phyloP scores from a whole-genome alignment of 164 flowering plant genomes.

The grape (Vitis vinifera) region DNA sequence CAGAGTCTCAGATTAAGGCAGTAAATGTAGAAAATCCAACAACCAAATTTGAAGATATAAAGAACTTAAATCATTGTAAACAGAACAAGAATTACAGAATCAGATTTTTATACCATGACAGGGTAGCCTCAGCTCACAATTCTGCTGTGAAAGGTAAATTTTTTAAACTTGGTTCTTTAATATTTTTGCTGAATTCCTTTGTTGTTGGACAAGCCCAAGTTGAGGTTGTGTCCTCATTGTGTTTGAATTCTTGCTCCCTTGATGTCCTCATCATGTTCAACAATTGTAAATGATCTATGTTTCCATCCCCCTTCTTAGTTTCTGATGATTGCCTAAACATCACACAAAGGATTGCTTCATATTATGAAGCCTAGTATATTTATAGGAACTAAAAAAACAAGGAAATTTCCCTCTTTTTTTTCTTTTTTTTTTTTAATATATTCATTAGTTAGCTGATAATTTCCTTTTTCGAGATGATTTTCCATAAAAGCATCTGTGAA shows the following conservation, averaged over 20 bases:
- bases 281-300: neutral
- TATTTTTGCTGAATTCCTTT: neutral
- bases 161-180: neutral
- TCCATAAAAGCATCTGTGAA: neutral
- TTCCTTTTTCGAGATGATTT: neutral
- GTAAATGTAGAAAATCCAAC: constrained; percentile 8
- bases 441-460: too few species aligned
- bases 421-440: too few species aligned
- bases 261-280: neutral
- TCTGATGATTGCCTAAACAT: too few species aligned
- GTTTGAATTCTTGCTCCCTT: neutral
- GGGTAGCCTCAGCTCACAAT: constrained; percentile 74
- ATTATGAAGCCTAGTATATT: too few species aligned
- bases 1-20: constrained; percentile 7
- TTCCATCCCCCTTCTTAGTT: neutral
- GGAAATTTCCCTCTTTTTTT: too few species aligned
- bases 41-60: constrained; percentile 5
- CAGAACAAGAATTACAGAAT: constrained; percentile 31
- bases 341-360: too few species aligned
- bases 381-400: too few species aligned
- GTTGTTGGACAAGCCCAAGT: neutral
- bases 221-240: neutral
- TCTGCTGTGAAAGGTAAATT: constrained; percentile 88
- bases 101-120: constrained; percentile 38
- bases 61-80: constrained; percentile 7